Base-by-base conservation (phyloP, 2,329 filamentous ascomycete genomes). In the Alternaria dauci region DNA sequence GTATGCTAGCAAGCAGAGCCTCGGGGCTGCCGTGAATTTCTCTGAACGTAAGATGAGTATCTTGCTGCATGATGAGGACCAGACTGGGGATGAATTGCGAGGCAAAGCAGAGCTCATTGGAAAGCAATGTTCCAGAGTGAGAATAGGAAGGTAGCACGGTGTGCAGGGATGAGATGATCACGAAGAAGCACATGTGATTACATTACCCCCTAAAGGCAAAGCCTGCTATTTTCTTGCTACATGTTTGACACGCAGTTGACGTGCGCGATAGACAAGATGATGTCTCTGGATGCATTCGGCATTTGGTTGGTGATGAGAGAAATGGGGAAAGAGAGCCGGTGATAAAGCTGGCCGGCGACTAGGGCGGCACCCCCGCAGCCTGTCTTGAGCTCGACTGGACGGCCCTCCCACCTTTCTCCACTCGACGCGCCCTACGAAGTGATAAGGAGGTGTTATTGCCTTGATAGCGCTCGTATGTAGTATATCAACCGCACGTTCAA, bases 341-440 rank as follows among this genome's bases (percentile, higher is more conserved):
- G 46, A n/a, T 50, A n/a, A 23, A 12, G 8, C 12, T 38, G 32
- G 30, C 46, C 2, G 50, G 50, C 34, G 50, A 41, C 18, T 41
- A 38, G 48, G 48, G 48, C 48, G 48, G 36, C 36, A 38, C 36
- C 34, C 34, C 50, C 50, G 23, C 50, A 20, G 23, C 11, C 5
- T 18, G 23, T 52, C 34, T 52, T 28, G 25, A 52, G 32, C 48
- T 39, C 48, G 48, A 52, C 36, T 52, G 48, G 34, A 52, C 11
- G 8, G 25, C 23, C 32, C 28, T 52, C 48, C 30, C 48, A 39
- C 34, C 9, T 16, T 20, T 52, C 34, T 30, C 34, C 50, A 39
- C 50, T 16, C 2, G 1, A 38, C 20, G 32, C 46, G 50, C 50
- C 50, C 34, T 52, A 28, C 18, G 50, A 30, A 23, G 25, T 7